These are phyloP conservation scores for Apiospora arundinis DNA, from an alignment of 2,329 filamentous ascomycete species.

Conservation along the genomic window DNA sequence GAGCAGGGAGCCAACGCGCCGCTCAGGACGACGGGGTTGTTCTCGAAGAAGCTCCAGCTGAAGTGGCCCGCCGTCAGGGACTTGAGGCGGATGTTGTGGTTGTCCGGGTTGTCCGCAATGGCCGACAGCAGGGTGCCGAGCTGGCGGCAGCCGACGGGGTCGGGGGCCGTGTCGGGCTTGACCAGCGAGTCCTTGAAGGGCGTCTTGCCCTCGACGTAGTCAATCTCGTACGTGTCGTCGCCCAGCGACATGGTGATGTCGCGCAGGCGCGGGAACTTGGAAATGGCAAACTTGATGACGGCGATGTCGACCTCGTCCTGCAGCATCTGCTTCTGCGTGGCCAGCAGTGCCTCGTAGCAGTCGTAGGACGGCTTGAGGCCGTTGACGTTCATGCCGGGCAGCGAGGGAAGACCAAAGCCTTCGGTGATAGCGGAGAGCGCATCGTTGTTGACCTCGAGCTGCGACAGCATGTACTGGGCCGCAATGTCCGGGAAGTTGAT, in stretches of 20 bases:
- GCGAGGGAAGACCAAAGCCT: not conserved
- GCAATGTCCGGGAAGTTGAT: conserved; percentile 16
- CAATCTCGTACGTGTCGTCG: conserved; percentile 25
- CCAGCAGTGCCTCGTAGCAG: conserved; percentile 6
- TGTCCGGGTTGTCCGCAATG: conserved; percentile 24
- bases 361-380: conserved; percentile 11
- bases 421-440: not conserved
- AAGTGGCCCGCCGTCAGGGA: conserved; percentile 31
- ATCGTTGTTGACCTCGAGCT: not conserved
- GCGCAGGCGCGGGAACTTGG: conserved; percentile 32
- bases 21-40: conserved; percentile 26
- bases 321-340: conserved; percentile 4
- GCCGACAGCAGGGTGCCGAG: conserved; percentile 35
- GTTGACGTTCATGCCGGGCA: not conserved
- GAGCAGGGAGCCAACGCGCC: conserved; percentile 31
- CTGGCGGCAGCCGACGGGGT: conserved; percentile 31
- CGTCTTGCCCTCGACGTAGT: conserved; percentile 3
- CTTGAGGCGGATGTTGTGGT: conserved; percentile 26
- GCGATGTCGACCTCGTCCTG: conserved; percentile 25
- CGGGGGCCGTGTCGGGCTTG: conserved; percentile 15
- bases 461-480: conserved; percentile 1
- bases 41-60: conserved; percentile 36
- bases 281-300: conserved; percentile 32
- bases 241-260: conserved; percentile 31
- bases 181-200: conserved; percentile 19